Base-by-base conservation (phyloP, 2,329 filamentous ascomycete genomes). In the Paraphoma chrysanthemicola region DNA sequence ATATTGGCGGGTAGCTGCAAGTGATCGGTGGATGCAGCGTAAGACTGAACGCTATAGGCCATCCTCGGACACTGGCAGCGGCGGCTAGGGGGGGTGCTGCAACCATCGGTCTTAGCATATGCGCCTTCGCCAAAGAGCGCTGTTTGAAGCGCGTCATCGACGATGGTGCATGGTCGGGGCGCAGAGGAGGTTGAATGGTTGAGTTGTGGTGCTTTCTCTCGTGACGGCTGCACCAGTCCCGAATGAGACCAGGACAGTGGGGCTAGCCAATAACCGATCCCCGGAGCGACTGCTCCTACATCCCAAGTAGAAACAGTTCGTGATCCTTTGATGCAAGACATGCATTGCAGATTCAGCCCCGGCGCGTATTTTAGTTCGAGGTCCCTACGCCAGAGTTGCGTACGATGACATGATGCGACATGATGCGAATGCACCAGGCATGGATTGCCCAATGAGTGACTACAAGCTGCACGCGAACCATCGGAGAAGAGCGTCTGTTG, bases 281-380 rank as follows among this genome's bases (percentile, higher is more conserved):
- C 18, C 48, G 53, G 53, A 55, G 33, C 3, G 7, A 36, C 33
- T 10, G 10, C 14, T 36, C 33, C 33, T 36, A 36, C 3, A 10
- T 36, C 9, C 33, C 33, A 14, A n/a, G 11, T 16, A 44, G 30
- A 18, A 23, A 23, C 23, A 33, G 48, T 45, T 33, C 39, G 16
- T 42, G 39, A 53, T 54, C 44, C 47, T 52, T 51, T 39, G 30
- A 62, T 63, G 60, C 60, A 63, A 59, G 58, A 58, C 60, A 59
- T 31, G 44, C 48, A 47, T 53, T 56, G 48, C 49, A 58, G 47
- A 44, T 31, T 51, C 58, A 56, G 60, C 44, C 48, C 53, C 58
- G 44, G 51, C 59, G 51, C 42, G 43, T 58, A 48, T 30, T 17
- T 42, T 42, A 7, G 9, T 10, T 18, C 16, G 38, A 23, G 29